Evolutionary conservation across 495 filamentous ascomycete species (phyloP).

Genomic region (Penicillium malachiteum): DNA sequence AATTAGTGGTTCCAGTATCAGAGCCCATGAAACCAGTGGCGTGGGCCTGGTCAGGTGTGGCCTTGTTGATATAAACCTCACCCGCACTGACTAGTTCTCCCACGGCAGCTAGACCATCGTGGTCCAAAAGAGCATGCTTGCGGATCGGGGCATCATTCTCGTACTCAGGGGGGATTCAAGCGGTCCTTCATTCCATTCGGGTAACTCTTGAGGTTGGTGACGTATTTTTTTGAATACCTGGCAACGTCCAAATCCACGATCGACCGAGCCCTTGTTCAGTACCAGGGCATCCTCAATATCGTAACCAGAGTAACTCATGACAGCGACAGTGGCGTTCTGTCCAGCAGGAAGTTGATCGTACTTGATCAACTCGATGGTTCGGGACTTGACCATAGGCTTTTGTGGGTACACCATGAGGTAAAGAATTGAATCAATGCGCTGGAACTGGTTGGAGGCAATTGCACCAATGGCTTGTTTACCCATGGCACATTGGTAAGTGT

Average conservation of each 20-base stretch:
- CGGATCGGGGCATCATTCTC: conserved; percentile 61
- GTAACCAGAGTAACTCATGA: conserved; percentile 99
- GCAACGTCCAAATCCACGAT: conserved; percentile 92
- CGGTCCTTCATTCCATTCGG: conserved; percentile 76
- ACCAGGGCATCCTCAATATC: conserved; percentile 99
- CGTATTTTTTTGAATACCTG: conserved; percentile 92
- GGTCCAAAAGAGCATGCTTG: conserved; percentile 72
- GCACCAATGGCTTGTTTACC: conserved; percentile 99
- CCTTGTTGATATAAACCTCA: conserved; percentile 86
- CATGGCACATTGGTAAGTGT: conserved; percentile 99
- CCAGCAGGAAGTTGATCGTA: conserved; percentile 97
- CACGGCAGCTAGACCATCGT: conserved; percentile 80
- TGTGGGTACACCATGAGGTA: conserved; percentile 98
- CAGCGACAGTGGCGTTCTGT: conserved; percentile 94
- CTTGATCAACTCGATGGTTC: conserved; percentile 93
- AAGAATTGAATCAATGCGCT: conserved; percentile 89
- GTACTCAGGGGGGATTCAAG: conserved; percentile 59
- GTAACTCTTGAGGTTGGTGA: conserved; percentile 73
- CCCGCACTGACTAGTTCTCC: conserved; percentile 70
- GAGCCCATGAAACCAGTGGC: conserved; percentile 60
- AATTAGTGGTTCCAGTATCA: conserved; percentile 62
- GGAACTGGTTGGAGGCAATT: conserved; percentile 95
- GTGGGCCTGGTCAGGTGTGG: conserved; percentile 69
- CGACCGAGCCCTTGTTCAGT: conserved; percentile 89
- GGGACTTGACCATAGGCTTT: conserved; percentile 93